These are phyloP conservation scores for Trichoderma asperelloides DNA, from an alignment of 495 filamentous ascomycete genomes.

Conservation along the genomic window DNA sequence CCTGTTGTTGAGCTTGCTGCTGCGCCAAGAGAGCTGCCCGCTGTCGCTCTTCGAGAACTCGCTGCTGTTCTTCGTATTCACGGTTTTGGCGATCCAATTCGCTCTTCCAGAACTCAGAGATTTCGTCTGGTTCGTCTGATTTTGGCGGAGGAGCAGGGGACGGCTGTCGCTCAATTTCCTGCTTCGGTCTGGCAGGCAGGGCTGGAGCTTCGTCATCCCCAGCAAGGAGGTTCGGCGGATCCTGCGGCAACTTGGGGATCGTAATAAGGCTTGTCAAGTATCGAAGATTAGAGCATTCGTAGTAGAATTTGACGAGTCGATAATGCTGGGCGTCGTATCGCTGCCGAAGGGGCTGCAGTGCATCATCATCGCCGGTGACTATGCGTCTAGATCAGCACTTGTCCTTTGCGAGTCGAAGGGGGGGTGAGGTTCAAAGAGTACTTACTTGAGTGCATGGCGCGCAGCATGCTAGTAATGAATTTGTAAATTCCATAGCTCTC, in stretches of 20 bases:
- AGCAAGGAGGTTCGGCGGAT: constrained; percentile 78
- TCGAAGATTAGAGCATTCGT: constrained; percentile 94
- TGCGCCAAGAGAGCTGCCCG: constrained; percentile 54
- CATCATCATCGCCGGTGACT: constrained; percentile 92
- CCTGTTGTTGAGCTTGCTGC: constrained; percentile 68
- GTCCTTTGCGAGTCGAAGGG: not conserved
- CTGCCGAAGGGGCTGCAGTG: constrained; percentile 76
- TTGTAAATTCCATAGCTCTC: constrained; percentile 99
- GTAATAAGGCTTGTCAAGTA: constrained; percentile 95
- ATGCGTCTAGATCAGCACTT: not conserved
- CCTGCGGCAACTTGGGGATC: constrained; percentile 88
- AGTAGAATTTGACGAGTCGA: constrained; percentile 93
- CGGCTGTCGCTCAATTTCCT: constrained; percentile 56
- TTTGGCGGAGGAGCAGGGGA: constrained; percentile 54
- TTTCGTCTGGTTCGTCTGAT: constrained; percentile 78
- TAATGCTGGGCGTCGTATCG: constrained; percentile 94
- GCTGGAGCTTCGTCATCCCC: constrained; percentile 79
- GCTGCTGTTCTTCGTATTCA: constrained; percentile 89
- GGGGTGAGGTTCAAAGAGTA: constrained; percentile 30
- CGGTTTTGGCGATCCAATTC: constrained; percentile 84
- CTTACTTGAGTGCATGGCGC: constrained; percentile 85
- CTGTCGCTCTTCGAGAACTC: constrained; percentile 75
- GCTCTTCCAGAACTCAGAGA: constrained; percentile 95
- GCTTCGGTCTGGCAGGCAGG: constrained; percentile 71
- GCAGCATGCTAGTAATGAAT: constrained; percentile 88